Conservation (phyloP, 805 yeast genomes). For the Ogataea populi-albae region DNA sequence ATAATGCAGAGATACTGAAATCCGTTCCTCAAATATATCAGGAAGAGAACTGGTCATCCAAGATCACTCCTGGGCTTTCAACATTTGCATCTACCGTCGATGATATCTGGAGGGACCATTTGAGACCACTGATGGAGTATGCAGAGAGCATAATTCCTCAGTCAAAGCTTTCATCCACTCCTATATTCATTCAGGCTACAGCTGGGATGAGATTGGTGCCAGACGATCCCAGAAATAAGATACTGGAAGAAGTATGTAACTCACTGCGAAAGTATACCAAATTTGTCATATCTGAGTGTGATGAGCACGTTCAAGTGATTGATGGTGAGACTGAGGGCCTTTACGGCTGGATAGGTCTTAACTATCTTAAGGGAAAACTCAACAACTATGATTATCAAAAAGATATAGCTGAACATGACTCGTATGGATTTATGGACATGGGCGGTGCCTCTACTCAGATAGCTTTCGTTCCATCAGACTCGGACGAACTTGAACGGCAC, state of each 20-base stretch:
- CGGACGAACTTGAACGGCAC: slow-evolving; percentile 60
- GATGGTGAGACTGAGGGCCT: slow-evolving; percentile 95
- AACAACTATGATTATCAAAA: slow-evolving; percentile 40
- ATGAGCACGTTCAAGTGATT: slow-evolving; percentile 73
- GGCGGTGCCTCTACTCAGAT: slow-evolving; percentile 98
- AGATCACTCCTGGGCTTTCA: slow-evolving; percentile 84
- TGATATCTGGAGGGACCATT: slow-evolving; percentile 69
- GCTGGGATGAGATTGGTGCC: slow-evolving; percentile 92
- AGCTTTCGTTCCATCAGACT: slow-evolving; percentile 79
- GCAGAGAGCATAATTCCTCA: slow-evolving; percentile 72
- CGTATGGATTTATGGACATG: slow-evolving; percentile 97
- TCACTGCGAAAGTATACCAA: slow-evolving; percentile 50
- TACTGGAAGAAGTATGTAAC: slow-evolving; percentile 61
- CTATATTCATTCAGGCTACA: slow-evolving; percentile 88
- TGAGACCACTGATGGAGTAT: slow-evolving; percentile 58
- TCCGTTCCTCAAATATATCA: slow-evolving; percentile 70
- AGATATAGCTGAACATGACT: slow-evolving; percentile 31
- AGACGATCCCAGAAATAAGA: slow-evolving; percentile 44
- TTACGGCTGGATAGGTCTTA: slow-evolving; percentile 93
- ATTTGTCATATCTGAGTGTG: slow-evolving; percentile 60
- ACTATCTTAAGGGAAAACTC: slow-evolving; percentile 72
- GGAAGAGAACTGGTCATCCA: slow-evolving; percentile 64
- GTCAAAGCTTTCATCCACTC: slow-evolving; percentile 61
- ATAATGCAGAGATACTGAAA: slow-evolving; percentile 36
- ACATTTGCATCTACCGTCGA: slow-evolving; percentile 52